Conservation (phyloP, 495 filamentous ascomycete species). For the Trichoderma erinaceum region DNA sequence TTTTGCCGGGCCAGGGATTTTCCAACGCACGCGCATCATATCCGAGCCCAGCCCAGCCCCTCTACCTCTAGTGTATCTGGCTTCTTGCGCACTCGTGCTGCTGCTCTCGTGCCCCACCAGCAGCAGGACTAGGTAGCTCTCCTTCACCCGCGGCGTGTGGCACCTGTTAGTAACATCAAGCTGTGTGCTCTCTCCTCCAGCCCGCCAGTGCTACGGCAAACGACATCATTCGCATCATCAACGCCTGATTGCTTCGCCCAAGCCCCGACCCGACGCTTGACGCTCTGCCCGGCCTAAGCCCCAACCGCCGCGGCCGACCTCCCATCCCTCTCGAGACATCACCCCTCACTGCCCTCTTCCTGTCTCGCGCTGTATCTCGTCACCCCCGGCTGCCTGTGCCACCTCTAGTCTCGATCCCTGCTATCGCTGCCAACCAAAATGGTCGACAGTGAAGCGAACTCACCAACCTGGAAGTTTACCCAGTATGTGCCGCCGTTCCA, state of each 20-base stretch:
- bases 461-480: constrained; percentile 99
- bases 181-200: constrained; percentile 4
- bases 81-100: background rate
- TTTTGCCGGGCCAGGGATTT: too few species aligned
- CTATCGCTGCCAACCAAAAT: constrained; percentile 51
- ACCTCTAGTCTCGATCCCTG: constrained; percentile 10
- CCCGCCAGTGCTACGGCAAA: background rate
- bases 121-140: background rate
- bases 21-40: too few species aligned
- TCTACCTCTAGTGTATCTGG: constrained; percentile 12
- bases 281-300: background rate
- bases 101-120: background rate
- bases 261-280: background rate
- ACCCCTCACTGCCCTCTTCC: background rate
- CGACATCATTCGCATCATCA: constrained; percentile 8
- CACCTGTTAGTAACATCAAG: constrained; percentile 11
- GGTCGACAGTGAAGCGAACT: constrained; percentile 90
- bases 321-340: background rate
- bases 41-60: background rate
- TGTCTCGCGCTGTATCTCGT: constrained; percentile 6
- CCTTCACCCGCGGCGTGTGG: background rate
- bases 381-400: constrained; percentile 5
- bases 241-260: background rate
- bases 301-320: background rate
- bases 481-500: constrained; percentile 65